Base-by-base conservation (phyloP, 441 rosid species). In the Eugenia klotzschiana region DNA sequence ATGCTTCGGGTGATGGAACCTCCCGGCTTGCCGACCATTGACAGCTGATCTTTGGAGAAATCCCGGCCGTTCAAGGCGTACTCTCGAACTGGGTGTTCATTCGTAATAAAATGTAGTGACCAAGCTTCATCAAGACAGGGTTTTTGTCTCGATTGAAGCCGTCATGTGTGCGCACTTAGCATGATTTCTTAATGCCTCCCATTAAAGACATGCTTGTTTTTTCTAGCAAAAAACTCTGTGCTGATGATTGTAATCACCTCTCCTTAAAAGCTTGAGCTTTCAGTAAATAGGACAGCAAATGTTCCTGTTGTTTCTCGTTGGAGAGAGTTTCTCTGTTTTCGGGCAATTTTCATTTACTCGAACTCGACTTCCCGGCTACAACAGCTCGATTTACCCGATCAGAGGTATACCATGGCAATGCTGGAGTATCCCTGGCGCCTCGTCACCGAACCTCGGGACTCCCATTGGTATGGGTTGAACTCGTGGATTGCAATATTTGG, bases 1-100 rank as follows among this genome's bases (percentile, higher is more conserved):
- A 73, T 90, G 82, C 88, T 96, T 6, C 93, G 83, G 87, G 94
- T 92, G 41, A 79, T 87, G 53, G 97, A 92, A 51, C 91, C 93
- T 53, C 90, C 86, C 81, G 69, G 84, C 52, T 33, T 84, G 16
- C 89, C 87, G 4, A 8, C 81, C 3, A 85, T 87, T 9, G 82
- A 82, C 4, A 3, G 74, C 74, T 64, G 74, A 64, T 64, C 43
- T 64, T 56, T n/a, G 14, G 27, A 55, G 6, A 55, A 55, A 53
- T 14, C 58, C 27, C 58, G 14, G 27, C 5, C 27, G 6, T n/a
- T n/a, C 11, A 55, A n/a, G 12, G 58, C 15, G 27, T 23, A 5
- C 58, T 55, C 14, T n/a, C 14, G 4, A 55, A n/a, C 58, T n/a
- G 58, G 7, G 14, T 55, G 58, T 55, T 23, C 58, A 40, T 64